phyloP scores from a whole-genome alignment of 495 filamentous ascomycete species.

The Daldinia decipiens region DNA sequence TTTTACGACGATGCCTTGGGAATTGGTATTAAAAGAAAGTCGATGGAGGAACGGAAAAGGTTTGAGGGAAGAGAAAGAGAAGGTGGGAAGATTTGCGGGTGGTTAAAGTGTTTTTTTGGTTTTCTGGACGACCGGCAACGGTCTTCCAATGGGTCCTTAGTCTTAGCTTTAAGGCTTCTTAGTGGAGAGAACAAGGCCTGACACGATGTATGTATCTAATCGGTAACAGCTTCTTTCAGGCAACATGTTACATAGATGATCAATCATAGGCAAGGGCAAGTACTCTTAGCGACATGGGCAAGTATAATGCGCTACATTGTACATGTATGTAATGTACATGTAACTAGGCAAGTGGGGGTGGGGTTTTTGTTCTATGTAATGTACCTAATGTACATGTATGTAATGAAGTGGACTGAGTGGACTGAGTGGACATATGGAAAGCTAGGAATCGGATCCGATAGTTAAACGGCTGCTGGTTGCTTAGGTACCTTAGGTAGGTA shows the following conservation, averaged over 20 bases:
- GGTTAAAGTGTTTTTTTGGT: slow-evolving; percentile 34
- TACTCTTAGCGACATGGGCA: too few relatives aligned
- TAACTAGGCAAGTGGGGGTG: slow-evolving; percentile 5
- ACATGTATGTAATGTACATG: neutral
- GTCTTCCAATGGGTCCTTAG: slow-evolving; percentile 23
- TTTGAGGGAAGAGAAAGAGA: slow-evolving; percentile 28
- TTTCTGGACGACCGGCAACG: slow-evolving; percentile 36
- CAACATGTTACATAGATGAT: slow-evolving; percentile 21
- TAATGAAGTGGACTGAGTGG: slow-evolving; percentile 8
- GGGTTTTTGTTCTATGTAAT: slow-evolving; percentile 12
- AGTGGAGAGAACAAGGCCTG: slow-evolving; percentile 19
- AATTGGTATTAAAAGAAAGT: slow-evolving; percentile 40
- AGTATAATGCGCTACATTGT: too few relatives aligned
- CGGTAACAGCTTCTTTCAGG: slow-evolving; percentile 16
- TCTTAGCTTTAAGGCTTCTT: slow-evolving; percentile 5
- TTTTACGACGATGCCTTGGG: slow-evolving; percentile 39
- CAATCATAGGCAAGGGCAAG: too few relatives aligned
- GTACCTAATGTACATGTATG: neutral
- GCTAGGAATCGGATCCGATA: slow-evolving; percentile 12
- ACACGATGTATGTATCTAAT: slow-evolving; percentile 26
- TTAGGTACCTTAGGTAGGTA: too few relatives aligned
- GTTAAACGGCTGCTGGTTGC: neutral
- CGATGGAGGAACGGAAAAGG: neutral
- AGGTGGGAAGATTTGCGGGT: slow-evolving; percentile 44
- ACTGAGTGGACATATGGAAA: too few relatives aligned